Evolutionary conservation across 139 green algal genomes (phyloP).

Genomic region (Nannochloris sp.): DNA sequence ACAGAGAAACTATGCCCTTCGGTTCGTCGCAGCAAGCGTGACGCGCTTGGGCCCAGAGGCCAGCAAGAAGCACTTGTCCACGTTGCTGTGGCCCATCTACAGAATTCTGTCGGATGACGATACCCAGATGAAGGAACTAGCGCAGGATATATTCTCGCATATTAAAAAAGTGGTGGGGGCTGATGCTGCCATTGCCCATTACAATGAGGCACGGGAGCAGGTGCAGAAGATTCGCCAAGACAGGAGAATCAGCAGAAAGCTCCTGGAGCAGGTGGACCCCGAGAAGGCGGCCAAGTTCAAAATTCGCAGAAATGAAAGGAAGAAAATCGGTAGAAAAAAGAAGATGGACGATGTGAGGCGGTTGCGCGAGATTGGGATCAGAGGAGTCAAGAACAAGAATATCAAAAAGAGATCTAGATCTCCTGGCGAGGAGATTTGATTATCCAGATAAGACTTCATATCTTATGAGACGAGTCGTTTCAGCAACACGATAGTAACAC

Average conservation of each 20-base stretch:
- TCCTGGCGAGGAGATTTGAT: too few relatives aligned
- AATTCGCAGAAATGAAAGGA: slow-evolving; percentile 35
- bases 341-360: slow-evolving; percentile 62
- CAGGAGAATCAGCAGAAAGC: slow-evolving; percentile 34
- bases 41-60: slow-evolving; percentile 35
- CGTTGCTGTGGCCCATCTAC: slow-evolving; percentile 65
- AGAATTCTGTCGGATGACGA: slow-evolving; percentile 47
- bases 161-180: slow-evolving; percentile 51
- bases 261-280: slow-evolving; percentile 66
- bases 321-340: slow-evolving; percentile 39
- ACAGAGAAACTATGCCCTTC: slow-evolving; percentile 58
- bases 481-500: too few relatives aligned
- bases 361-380: slow-evolving; percentile 30
- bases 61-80: slow-evolving; percentile 49
- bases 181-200: slow-evolving; percentile 57
- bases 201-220: slow-evolving; percentile 43
- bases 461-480: too few relatives aligned
- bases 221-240: slow-evolving; percentile 34
- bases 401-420: too few relatives aligned
- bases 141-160: slow-evolving; percentile 64
- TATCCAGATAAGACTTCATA: too few relatives aligned
- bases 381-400: slow-evolving; percentile 28
- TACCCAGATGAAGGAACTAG: slow-evolving; percentile 33
- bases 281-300: slow-evolving; percentile 51
- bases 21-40: slow-evolving; percentile 63